Conservation (phyloP, 1,139 yeast species). For the Saccharomyces hybrid region DNA sequence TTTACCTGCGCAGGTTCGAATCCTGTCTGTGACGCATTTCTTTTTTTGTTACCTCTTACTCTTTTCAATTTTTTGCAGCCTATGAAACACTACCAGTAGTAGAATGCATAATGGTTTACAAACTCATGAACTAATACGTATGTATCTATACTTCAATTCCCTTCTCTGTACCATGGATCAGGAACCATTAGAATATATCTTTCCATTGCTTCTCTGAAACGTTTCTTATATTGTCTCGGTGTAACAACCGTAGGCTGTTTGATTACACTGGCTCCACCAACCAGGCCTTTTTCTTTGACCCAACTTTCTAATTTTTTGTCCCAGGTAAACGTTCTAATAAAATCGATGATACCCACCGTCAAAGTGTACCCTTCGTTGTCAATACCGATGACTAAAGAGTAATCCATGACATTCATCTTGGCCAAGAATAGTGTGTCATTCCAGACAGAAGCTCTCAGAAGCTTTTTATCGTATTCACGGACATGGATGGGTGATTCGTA, state of each 20-base stretch:
- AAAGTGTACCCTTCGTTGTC: constrained; percentile 59
- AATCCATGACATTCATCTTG: constrained; percentile 98
- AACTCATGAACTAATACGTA: constrained; percentile 1
- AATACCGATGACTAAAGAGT: constrained; percentile 88
- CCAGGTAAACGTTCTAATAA: constrained; percentile 95
- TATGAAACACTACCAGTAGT: not conserved
- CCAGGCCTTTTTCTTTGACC: constrained; percentile 92
- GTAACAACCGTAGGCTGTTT: constrained; percentile 96
- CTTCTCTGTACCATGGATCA: constrained; percentile 61
- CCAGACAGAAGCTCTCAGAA: constrained; percentile 81
- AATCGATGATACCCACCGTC: constrained; percentile 92
- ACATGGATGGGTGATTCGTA: constrained; percentile 94
- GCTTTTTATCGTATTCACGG: constrained; percentile 80
- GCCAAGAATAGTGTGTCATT: constrained; percentile 91
- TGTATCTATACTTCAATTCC: constrained; percentile 7
- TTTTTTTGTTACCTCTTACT: constrained; percentile 11
- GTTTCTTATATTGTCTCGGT: constrained; percentile 85
- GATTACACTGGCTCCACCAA: constrained; percentile 78
- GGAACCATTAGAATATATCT: constrained; percentile 91
- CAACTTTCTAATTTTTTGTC: constrained; percentile 96
- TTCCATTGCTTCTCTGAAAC: constrained; percentile 98
- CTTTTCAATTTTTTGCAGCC: not conserved
- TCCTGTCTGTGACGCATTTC: constrained; percentile 50
- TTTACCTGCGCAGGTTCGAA: constrained; percentile 59
- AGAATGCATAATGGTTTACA: not conserved